Base-by-base conservation (phyloP, 768 basidiomycete species). In the Hypholoma fasciculare region DNA sequence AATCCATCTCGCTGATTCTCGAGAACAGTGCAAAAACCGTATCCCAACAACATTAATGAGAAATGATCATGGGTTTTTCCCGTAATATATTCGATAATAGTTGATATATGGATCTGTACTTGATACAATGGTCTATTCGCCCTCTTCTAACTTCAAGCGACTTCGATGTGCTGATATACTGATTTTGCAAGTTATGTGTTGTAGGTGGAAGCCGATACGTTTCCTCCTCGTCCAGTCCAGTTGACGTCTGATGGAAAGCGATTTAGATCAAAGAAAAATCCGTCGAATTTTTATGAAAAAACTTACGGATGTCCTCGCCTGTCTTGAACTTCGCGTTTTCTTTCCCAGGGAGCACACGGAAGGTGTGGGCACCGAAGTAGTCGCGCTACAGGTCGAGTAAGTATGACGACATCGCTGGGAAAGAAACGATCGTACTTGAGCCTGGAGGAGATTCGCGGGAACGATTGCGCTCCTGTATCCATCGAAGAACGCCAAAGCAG, bases 301-400 rank as follows among this genome's bases (percentile, higher is more conserved):
- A 85, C 92, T 67, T 72, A 94, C 92, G 92, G 72, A 98, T 94
- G 71, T 96, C 92, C 75, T 92, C 78, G 71, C 85, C 89, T 58
- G 83, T 67, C 76, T 86, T 85, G 76, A 96, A 87, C 69, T 78
- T 87, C 50, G 81, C 81, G 74, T 92, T 96, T 77, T 94, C 95
- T 77, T 91, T 90, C 54, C 96, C 94, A 55, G 94, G 89, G 38
- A 94, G 79, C 58, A 98, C 94, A 54, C 87, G 84, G 93, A 97
- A 98, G 55, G 96, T 98, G 81, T 98, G 96, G 44, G 96, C 93
- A 75, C 97, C 96, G 73, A 99, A 99, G 85, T 96, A 99, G 71
- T 99, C 96, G 72, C 96, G 94, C 88, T 90, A 56, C 7, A 27
- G 46, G 58, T 7, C 42, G 48, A 37, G 54, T 27, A 16, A 14